A percentile compares a stretch with the other conserved stretches of the same genome.
Evolutionary conservation across 352 stramenopile genomes (phyloP).

Genomic region (Phytophthora chlamydospora): DNA sequence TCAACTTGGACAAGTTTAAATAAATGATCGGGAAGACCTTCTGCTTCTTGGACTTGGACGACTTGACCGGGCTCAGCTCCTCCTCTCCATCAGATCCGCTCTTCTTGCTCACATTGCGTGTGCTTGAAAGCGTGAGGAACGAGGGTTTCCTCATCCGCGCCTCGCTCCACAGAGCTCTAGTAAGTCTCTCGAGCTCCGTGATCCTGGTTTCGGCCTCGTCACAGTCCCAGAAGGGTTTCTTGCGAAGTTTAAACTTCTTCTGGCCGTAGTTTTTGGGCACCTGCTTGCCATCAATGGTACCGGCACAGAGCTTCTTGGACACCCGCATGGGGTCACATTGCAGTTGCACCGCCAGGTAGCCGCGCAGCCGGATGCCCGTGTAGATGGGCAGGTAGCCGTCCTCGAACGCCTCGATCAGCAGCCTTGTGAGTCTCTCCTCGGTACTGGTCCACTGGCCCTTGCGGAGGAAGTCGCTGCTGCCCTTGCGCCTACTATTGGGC

Average conservation of each 20-base stretch:
- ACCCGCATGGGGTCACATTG: conserved; percentile 86
- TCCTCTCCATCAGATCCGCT: conserved; percentile 22
- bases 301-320: conserved; percentile 82
- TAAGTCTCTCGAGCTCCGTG: conserved; percentile 54
- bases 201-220: conserved; percentile 51
- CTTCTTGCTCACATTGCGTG: conserved; percentile 44
- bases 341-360: conserved; percentile 77
- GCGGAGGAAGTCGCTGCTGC: conserved; percentile 66
- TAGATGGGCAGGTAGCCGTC: conserved; percentile 78
- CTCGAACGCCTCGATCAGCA: conserved; percentile 77
- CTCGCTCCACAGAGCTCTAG: conserved; percentile 62
- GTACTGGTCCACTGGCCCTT: conserved; percentile 80
- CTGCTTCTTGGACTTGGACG: conserved; percentile 52
- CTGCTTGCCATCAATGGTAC: conserved; percentile 66
- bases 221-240: conserved; percentile 61
- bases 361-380: conserved; percentile 72
- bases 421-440: conserved; percentile 60
- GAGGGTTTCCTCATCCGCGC: conserved; percentile 50
- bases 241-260: conserved; percentile 78
- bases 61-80: conserved; percentile 10
- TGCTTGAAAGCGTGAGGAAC: conserved; percentile 74
- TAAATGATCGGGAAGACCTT: conserved; percentile 83
- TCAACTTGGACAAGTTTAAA: conserved; percentile 76
- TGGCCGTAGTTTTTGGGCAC: conserved; percentile 84
- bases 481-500: conserved; percentile 48